phyloP scores from a whole-genome alignment of 331 rosid species.

The Rosa hybrid region DNA sequence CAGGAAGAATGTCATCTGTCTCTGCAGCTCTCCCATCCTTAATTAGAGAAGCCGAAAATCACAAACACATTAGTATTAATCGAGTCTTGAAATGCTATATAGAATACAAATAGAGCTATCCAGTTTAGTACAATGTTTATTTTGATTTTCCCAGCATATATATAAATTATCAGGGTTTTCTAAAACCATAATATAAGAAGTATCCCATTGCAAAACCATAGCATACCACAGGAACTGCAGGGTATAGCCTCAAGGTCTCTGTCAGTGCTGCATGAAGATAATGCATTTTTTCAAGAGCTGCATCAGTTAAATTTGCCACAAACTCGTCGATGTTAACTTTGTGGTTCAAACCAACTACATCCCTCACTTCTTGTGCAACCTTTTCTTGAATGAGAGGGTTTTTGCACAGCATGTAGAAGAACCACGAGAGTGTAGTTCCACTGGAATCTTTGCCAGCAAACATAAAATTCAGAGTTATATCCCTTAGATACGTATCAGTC shows the following conservation, averaged over 20 bases:
- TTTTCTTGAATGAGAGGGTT: slow-evolving; percentile 71
- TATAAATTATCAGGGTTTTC: background rate
- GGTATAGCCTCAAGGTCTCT: slow-evolving; percentile 67
- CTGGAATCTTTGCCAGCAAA: slow-evolving; percentile 76
- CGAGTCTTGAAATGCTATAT: background rate
- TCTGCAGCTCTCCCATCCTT: slow-evolving; percentile 63
- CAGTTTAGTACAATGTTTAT: too few species aligned
- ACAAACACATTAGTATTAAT: background rate
- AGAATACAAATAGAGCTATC: too few species aligned
- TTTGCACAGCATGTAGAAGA: slow-evolving; percentile 75
- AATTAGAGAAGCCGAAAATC: slow-evolving; percentile 5
- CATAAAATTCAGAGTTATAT: slow-evolving; percentile 70
- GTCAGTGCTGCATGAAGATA: slow-evolving; percentile 69
- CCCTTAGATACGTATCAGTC: slow-evolving; percentile 66
- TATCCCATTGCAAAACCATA: background rate
- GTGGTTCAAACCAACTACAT: slow-evolving; percentile 33
- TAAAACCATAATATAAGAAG: background rate
- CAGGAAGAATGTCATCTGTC: slow-evolving; percentile 57
- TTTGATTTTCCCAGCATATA: background rate
- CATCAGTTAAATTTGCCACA: slow-evolving; percentile 45
- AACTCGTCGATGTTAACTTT: slow-evolving; percentile 42
- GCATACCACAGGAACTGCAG: slow-evolving; percentile 57
- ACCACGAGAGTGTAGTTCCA: slow-evolving; percentile 81
- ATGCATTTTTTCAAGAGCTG: slow-evolving; percentile 56
- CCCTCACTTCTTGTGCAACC: slow-evolving; percentile 62